Conservation (phyloP, 345 rosid genomes). For the Citrus inodora region DNA sequence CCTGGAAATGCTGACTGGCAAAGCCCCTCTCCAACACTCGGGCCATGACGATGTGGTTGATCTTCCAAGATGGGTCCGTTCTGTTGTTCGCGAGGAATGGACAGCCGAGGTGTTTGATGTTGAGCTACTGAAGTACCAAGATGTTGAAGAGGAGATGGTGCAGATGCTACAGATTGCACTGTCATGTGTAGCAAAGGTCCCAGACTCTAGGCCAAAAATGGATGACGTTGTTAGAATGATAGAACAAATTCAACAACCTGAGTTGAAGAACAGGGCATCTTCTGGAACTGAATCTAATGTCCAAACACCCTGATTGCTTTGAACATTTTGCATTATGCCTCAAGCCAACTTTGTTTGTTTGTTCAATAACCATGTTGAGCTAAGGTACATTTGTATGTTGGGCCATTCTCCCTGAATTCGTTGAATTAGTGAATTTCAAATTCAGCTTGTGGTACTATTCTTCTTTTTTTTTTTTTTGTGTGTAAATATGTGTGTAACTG, state of each 20-base stretch:
- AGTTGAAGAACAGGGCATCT: slow-evolving; percentile 46
- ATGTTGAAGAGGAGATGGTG: slow-evolving; percentile 79
- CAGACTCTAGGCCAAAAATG: slow-evolving; percentile 60
- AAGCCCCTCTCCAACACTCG: slow-evolving; percentile 56
- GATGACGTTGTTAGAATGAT: slow-evolving; percentile 65
- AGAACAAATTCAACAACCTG: slow-evolving; percentile 54
- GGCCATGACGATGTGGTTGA: slow-evolving; percentile 59
- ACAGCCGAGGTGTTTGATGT: slow-evolving; percentile 87
- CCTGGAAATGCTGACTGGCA: slow-evolving; percentile 76
- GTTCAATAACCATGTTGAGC: background rate
- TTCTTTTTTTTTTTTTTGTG: no score
- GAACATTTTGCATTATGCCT: background rate
- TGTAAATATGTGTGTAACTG: no score
- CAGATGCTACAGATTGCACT: slow-evolving; percentile 81
- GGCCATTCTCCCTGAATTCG: background rate
- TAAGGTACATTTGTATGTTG: background rate
- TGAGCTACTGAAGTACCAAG: slow-evolving; percentile 59
- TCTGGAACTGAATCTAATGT: slow-evolving; percentile 58
- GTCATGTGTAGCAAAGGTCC: slow-evolving; percentile 56
- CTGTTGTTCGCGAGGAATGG: slow-evolving; percentile 87
- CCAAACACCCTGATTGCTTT: slow-evolving; percentile 41
- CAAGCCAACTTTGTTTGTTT: background rate
- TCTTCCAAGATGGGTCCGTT: slow-evolving; percentile 85
- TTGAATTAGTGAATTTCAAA: background rate
- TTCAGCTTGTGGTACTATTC: background rate